These are phyloP conservation scores for Takashimella koratensis DNA, from an alignment of 1,284 basidiomycete genomes.

Conservation along the genomic window DNA sequence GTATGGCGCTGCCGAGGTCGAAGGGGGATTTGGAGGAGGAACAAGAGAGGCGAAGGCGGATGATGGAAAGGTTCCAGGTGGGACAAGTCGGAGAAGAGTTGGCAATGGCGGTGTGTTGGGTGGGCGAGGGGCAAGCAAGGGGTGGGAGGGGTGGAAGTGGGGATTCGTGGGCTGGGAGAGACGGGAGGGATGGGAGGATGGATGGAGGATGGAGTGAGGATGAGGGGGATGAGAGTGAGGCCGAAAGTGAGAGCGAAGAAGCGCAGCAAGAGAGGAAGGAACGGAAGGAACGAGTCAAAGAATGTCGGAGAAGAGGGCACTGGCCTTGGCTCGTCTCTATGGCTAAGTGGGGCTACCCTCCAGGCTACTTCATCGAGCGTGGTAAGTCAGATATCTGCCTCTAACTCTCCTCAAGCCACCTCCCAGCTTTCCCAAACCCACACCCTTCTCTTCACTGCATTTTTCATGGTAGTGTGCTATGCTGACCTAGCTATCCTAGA, in stretches of 20 bases:
- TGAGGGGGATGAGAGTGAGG: background rate
- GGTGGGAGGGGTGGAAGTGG: background rate
- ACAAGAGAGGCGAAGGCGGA: background rate
- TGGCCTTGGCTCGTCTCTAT: conserved; percentile 22
- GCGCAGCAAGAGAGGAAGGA: background rate
- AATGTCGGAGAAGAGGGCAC: background rate
- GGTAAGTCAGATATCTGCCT: conserved; percentile 9
- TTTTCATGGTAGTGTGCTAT: too few relatives aligned
- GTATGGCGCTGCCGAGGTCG: too few relatives aligned
- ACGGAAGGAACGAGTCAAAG: background rate
- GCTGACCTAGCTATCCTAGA: too few relatives aligned
- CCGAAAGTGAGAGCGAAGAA: background rate
- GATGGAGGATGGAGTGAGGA: background rate
- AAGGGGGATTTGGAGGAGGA: too few relatives aligned
- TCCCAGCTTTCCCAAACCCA: background rate
- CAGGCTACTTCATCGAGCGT: conserved; percentile 19
- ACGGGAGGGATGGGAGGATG: background rate
- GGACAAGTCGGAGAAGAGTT: background rate
- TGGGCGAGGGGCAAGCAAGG: background rate
- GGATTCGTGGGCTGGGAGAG: background rate
- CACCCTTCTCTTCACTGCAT: background rate
- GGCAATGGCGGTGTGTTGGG: background rate
- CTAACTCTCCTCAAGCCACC: background rate
- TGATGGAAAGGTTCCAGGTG: background rate
- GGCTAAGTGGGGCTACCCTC: conserved; percentile 29